phyloP scores from a whole-genome alignment of 2,329 filamentous ascomycete genomes.

The Penicillium verrucosum region DNA sequence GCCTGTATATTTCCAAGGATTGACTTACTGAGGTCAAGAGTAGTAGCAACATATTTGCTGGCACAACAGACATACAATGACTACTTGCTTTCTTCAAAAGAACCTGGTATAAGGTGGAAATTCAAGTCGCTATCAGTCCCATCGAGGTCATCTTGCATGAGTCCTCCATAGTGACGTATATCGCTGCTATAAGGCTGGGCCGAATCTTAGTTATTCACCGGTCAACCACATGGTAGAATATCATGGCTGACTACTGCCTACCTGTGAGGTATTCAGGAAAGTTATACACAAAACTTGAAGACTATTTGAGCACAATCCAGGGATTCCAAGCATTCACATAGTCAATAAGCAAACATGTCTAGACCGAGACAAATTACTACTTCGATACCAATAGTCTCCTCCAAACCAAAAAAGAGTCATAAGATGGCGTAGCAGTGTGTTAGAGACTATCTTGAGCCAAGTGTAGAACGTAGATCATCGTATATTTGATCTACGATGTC shows the following conservation, averaged over 20 bases:
- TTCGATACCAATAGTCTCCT: too few relatives aligned
- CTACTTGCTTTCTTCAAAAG: conserved; percentile 4
- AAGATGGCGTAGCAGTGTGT: not conserved
- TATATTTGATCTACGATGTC: not conserved
- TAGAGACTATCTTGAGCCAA: not conserved
- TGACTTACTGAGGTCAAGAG: too few relatives aligned
- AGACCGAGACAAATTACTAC: too few relatives aligned
- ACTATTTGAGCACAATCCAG: too few relatives aligned
- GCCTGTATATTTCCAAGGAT: too few relatives aligned
- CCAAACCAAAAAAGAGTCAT: too few relatives aligned
- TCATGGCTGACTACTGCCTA: too few relatives aligned
- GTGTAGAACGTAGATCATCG: not conserved
- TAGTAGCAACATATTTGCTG: not conserved
- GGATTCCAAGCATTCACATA: too few relatives aligned
- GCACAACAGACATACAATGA: not conserved
- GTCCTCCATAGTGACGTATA: not conserved
- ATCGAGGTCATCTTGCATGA: conserved; percentile 13
- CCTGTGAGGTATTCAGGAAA: too few relatives aligned
- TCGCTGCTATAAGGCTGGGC: not conserved
- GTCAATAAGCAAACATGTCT: too few relatives aligned
- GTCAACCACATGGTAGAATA: not conserved
- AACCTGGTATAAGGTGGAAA: not conserved
- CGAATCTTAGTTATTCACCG: not conserved
- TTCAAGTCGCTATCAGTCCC: not conserved
- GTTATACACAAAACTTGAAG: too few relatives aligned